Evolutionary conservation across 768 basidiomycete species (phyloP).

Genomic region (Boletus tomentosulus): DNA sequence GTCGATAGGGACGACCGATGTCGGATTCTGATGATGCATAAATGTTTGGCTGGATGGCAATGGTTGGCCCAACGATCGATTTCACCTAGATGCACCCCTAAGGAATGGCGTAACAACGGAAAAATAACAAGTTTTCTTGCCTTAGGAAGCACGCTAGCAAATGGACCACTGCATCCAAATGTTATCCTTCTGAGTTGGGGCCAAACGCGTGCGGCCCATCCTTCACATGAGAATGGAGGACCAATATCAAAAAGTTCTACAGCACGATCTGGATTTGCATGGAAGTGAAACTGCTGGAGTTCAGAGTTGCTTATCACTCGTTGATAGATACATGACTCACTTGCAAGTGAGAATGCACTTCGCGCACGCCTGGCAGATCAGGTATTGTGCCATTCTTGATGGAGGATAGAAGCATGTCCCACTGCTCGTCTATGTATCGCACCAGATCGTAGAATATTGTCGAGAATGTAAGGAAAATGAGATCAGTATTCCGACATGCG

Average conservation of each 20-base stretch:
- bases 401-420: slow-evolving; percentile 3
- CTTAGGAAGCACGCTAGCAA: neutral
- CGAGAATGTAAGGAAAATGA: neutral
- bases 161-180: slow-evolving; percentile 2
- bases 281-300: neutral
- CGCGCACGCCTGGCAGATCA: slow-evolving; percentile 1
- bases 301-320: neutral
- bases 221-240: neutral
- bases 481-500: neutral
- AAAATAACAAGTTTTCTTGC: neutral
- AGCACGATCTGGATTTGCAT: neutral
- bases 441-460: slow-evolving; percentile 6
- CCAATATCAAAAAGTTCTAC: slow-evolving; percentile 4
- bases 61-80: slow-evolving; percentile 1
- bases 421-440: neutral
- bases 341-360: neutral
- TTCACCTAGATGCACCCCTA: neutral
- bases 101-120: neutral
- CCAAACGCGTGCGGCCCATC: slow-evolving; percentile 7
- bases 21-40: slow-evolving; percentile 1
- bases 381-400: slow-evolving; percentile 7
- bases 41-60: neutral
- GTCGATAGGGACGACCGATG: neutral
- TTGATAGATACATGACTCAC: neutral
- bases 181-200: neutral